phyloP scores from a whole-genome alignment of 2,329 filamentous ascomycete genomes.

The Fusarium avenaceum region DNA sequence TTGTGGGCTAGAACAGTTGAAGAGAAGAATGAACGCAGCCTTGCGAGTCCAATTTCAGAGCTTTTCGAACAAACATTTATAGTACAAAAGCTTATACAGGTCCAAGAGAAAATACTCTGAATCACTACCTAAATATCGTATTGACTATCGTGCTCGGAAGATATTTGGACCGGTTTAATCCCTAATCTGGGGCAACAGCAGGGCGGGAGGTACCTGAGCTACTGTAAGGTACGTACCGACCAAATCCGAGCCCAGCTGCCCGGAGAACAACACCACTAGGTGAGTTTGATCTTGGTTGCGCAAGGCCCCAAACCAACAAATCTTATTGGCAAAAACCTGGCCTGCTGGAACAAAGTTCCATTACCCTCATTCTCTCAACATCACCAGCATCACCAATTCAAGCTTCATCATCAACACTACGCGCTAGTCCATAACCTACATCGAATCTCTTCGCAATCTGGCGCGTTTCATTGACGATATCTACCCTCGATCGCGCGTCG shows the following conservation, averaged over 20 bases:
- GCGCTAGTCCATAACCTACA: slow-evolving; percentile 4
- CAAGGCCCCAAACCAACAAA: slow-evolving; percentile 31
- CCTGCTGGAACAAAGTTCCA: slow-evolving; percentile 2
- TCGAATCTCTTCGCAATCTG: slow-evolving; percentile 2
- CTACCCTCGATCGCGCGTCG: slow-evolving; percentile 19
- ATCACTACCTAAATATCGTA: not conserved
- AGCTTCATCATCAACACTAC: slow-evolving; percentile 21
- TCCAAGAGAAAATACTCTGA: not conserved
- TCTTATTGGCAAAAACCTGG: slow-evolving; percentile 28
- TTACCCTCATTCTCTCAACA: slow-evolving; percentile 27
- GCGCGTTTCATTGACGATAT: slow-evolving; percentile 25
- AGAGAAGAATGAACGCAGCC: not conserved
- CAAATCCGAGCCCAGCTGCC: slow-evolving; percentile 1
- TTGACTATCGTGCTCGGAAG: not conserved
- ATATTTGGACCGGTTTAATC: not conserved
- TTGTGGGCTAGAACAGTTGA: not conserved
- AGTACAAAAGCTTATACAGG: not conserved
- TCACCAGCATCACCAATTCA: slow-evolving; percentile 35
- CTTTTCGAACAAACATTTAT: not conserved
- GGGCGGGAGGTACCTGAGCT: slow-evolving; percentile 19
- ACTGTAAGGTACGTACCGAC: slow-evolving; percentile 41
- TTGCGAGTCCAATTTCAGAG: not conserved
- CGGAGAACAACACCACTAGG: slow-evolving; percentile 40
- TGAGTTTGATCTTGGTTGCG: slow-evolving; percentile 24
- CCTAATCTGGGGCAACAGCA: not conserved